Base-by-base conservation (phyloP, 2,329 filamentous ascomycete species). In the Alternaria sp. region DNA sequence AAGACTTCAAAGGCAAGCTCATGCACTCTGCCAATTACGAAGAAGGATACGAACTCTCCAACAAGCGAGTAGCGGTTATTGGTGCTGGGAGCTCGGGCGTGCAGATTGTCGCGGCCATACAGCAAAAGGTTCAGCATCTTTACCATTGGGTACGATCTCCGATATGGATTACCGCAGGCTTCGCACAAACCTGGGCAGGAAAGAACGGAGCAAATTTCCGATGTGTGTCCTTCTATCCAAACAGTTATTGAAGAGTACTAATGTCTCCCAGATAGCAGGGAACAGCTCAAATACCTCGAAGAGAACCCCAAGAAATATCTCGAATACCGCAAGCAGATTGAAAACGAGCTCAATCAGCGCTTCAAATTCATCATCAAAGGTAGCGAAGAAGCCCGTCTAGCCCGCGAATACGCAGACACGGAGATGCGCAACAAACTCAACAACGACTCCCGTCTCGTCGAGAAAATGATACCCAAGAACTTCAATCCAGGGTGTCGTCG, bases 291-390 rank as follows among this genome's bases (percentile, higher is more conserved):
- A 12, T 81, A 65, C 59, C 72, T 82, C 5, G 60, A 74, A 50
- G 64, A 80, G 3, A 78, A 83, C 52, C 81, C 82, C 0, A 71
- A 78, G 38, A 80, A 80, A 41, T 83, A 83, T 53, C 75, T 82
- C 30, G 80, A 82, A 62, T 84, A 84, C 63, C 79, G 81, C 60
- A 83, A 82, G 67, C 77, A 81, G 55, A 79, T 84, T 56, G 82
- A 85, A 60, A 80, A 80, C 60, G 82, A 84, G 61, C 76, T 87
- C 16, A 86, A 85, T 60, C 80, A 81, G 46, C 78, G 83, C 6
- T 87, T 86, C 77, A 83, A 83, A 46, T 82, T 86, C 72, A 85
- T 85, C 67, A 75, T 84, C 64, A 85, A 83, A 67, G 82, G 81
- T n/a, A 81, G 78, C 7, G 58, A 78, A 52, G 82, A 83, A 73